Percentiles rank a stretch among this genome's conserved stretches.
These are phyloP conservation scores for Neurospora sp. DNA, from an alignment of 495 filamentous ascomycete species.

Conservation along the genomic window DNA sequence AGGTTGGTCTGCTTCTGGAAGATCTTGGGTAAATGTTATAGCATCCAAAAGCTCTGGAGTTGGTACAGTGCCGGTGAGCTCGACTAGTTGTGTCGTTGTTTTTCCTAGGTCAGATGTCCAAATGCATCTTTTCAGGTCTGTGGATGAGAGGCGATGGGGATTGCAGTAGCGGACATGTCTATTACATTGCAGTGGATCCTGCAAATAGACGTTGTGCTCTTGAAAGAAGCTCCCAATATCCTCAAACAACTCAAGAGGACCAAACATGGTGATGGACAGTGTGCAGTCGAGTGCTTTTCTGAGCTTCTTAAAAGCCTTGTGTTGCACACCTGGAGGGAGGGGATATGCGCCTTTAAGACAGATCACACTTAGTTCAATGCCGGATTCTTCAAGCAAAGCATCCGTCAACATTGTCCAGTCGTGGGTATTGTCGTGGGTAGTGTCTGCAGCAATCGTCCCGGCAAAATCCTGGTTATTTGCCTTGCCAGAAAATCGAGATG, in stretches of 20 bases:
- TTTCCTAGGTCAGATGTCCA: not conserved
- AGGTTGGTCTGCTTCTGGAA: conserved; percentile 21
- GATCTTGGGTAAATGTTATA: not conserved
- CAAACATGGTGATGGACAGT: conserved; percentile 22
- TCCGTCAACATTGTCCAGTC: not conserved
- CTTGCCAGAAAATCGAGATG: not conserved
- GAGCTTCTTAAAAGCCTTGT: rapidly evolving
- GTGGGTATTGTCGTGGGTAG: rapidly evolving
- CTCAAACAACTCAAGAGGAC: conserved; percentile 16
- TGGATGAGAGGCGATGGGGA: conserved; percentile 31
- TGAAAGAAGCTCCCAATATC: conserved; percentile 24
- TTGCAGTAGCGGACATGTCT: conserved; percentile 31
- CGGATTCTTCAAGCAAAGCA: not conserved
- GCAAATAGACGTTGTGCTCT: conserved; percentile 25
- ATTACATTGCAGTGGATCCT: conserved; percentile 27
- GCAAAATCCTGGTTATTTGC: not conserved
- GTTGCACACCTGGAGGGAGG: rapidly evolving
- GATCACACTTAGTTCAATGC: not conserved
- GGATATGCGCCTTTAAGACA: not conserved
- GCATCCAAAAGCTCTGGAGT: conserved; percentile 7
- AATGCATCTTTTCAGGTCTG: conserved; percentile 7
- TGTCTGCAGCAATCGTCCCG: not conserved
- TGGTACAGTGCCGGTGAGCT: not conserved
- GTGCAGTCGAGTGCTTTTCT: not conserved
- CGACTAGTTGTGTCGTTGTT: not conserved